These are phyloP conservation scores for Aristolochia contorta DNA, from an alignment of 164 flowering plant genomes.

Conservation along the genomic window DNA sequence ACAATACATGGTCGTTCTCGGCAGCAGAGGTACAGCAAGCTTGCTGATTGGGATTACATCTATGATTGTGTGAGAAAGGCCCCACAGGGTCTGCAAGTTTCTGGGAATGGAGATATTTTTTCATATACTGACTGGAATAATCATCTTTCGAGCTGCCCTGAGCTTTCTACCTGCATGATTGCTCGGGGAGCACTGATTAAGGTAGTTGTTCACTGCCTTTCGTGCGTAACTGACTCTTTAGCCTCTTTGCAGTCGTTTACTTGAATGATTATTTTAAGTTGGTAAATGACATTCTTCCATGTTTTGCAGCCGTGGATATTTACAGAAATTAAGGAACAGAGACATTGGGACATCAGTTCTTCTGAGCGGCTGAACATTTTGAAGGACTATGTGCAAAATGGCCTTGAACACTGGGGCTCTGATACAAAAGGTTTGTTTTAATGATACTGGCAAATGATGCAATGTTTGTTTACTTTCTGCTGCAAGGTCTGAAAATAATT, in stretches of 20 bases:
- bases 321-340: slow-evolving; percentile 94
- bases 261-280: not conserved
- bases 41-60: slow-evolving; percentile 93
- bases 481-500: not conserved
- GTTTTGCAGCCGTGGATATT: slow-evolving; percentile 89
- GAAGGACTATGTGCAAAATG: slow-evolving; percentile 70
- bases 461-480: too few relatives aligned
- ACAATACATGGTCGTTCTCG: slow-evolving; percentile 94
- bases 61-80: slow-evolving; percentile 67
- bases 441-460: too few relatives aligned
- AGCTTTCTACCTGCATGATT: slow-evolving; percentile 80
- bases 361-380: slow-evolving; percentile 67
- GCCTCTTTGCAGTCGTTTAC: not conserved
- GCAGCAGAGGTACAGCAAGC: slow-evolving; percentile 94
- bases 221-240: too few relatives aligned
- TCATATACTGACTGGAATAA: slow-evolving; percentile 85
- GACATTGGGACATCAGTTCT: slow-evolving; percentile 97
- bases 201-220: slow-evolving; percentile 25
- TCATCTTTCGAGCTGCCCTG: slow-evolving; percentile 58
- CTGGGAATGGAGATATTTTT: slow-evolving; percentile 90
- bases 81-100: slow-evolving; percentile 52
- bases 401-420: slow-evolving; percentile 99
- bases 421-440: slow-evolving; percentile 70
- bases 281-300: slow-evolving; percentile 4
- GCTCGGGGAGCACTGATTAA: slow-evolving; percentile 88